Evolutionary conservation across 192 early-diverging fungal genomes (phyloP).

Genomic region (Dissophora ornata): DNA sequence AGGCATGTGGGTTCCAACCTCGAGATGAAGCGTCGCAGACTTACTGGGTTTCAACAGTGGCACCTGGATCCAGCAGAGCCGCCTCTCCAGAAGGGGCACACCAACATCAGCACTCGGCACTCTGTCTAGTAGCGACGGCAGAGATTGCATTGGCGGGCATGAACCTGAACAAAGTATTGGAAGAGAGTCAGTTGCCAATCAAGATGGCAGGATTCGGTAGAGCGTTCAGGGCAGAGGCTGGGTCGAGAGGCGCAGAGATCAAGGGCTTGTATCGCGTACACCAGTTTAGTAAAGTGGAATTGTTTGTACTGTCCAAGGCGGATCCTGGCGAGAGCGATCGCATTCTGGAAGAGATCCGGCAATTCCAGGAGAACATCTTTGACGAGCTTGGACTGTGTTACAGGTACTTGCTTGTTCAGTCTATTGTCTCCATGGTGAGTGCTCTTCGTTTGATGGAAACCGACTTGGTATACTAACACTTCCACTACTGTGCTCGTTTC

Average conservation of each 20-base stretch:
- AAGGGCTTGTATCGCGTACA: slow-evolving; percentile 93
- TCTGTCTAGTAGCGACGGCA: slow-evolving; percentile 88
- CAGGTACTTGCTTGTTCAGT: slow-evolving; percentile 41
- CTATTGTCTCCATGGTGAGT: neutral
- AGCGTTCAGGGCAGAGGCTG: slow-evolving; percentile 93
- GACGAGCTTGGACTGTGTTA: slow-evolving; percentile 84
- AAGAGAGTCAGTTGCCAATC: slow-evolving; percentile 70
- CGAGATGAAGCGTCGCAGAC: slow-evolving; percentile 85
- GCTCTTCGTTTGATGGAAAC: too few species aligned
- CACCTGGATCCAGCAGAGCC: slow-evolving; percentile 36
- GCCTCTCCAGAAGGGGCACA: slow-evolving; percentile 10
- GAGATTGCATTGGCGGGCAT: slow-evolving; percentile 93
- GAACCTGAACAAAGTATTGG: slow-evolving; percentile 75
- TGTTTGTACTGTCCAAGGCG: slow-evolving; percentile 79
- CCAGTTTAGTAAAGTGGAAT: slow-evolving; percentile 95
- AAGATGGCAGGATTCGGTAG: slow-evolving; percentile 84
- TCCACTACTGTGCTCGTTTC: neutral
- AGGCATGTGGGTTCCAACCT: slow-evolving; percentile 92
- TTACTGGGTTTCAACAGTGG: slow-evolving; percentile 70
- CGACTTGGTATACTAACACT: neutral
- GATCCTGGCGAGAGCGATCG: slow-evolving; percentile 64
- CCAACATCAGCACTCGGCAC: slow-evolving; percentile 57
- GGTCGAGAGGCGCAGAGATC: slow-evolving; percentile 83
- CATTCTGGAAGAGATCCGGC: slow-evolving; percentile 77
- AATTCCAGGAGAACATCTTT: slow-evolving; percentile 81